Conservation (phyloP, 495 filamentous ascomycete species). For the Ramalina intermedia region DNA sequence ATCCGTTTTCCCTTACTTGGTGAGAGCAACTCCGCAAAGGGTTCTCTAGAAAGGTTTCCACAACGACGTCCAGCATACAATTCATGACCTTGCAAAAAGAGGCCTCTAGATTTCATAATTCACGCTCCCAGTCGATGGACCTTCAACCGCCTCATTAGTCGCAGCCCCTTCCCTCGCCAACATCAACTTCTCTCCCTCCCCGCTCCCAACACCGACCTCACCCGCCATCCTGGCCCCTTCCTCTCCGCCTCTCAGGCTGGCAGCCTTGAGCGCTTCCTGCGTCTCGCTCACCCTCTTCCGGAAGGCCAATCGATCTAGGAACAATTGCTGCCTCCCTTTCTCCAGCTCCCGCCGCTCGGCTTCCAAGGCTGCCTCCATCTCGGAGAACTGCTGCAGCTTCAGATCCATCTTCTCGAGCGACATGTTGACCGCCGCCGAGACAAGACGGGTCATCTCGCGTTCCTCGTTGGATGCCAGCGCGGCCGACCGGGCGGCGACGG, state of each 20-base stretch:
- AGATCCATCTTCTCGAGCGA: slow-evolving; percentile 72
- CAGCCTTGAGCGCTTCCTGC: slow-evolving; percentile 57
- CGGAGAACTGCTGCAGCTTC: slow-evolving; percentile 84
- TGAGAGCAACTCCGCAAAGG: too few relatives aligned
- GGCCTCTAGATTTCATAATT: slow-evolving; percentile 1
- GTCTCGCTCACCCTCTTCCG: slow-evolving; percentile 73
- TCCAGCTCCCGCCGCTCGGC: slow-evolving; percentile 88
- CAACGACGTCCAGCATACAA: too few relatives aligned
- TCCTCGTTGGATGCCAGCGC: slow-evolving; percentile 90
- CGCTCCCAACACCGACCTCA: slow-evolving; percentile 28
- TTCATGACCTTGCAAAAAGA: too few relatives aligned
- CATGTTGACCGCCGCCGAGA: slow-evolving; percentile 71
- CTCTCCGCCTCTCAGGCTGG: slow-evolving; percentile 43
- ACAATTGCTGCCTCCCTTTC: slow-evolving; percentile 76
- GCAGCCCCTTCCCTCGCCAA: slow-evolving; percentile 25
- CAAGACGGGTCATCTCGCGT: slow-evolving; percentile 84
- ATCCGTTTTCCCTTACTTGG: too few relatives aligned
- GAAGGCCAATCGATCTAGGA: slow-evolving; percentile 79
- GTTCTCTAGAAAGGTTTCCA: too few relatives aligned
- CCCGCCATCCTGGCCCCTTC: slow-evolving; percentile 43
- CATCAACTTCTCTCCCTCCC: slow-evolving; percentile 41
- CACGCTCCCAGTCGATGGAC: not conserved
- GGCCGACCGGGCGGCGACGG: slow-evolving; percentile 70
- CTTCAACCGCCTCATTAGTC: not conserved
- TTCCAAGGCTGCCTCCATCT: slow-evolving; percentile 83